Conservation (phyloP, 2,329 filamentous ascomycete species). For the Colletotrichum cordylinicola region DNA sequence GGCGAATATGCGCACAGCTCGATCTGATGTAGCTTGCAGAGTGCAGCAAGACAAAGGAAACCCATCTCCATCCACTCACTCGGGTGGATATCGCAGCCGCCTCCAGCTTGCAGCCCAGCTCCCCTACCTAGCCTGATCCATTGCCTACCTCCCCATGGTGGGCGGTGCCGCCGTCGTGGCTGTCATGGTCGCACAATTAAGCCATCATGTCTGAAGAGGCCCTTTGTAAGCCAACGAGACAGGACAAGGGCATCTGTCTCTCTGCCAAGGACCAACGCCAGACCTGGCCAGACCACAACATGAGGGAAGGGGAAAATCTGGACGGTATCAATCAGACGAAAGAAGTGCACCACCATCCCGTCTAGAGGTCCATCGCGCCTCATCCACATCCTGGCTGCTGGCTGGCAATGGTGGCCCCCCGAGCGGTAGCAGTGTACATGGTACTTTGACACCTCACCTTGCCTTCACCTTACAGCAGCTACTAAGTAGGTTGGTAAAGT, state of each 20-base stretch:
- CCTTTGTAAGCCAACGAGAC: neutral
- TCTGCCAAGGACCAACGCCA: slow-evolving; percentile 7
- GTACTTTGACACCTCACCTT: slow-evolving; percentile 9
- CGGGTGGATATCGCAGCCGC: neutral
- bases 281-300: neutral
- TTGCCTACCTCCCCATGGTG: neutral
- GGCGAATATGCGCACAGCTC: neutral
- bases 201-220: neutral
- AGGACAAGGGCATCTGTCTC: neutral
- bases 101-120: neutral
- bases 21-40: neutral
- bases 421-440: neutral
- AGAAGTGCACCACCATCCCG: slow-evolving; percentile 8
- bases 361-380: neutral
- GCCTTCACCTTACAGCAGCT: slow-evolving; percentile 1
- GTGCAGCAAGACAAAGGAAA: neutral
- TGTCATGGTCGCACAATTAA: neutral
- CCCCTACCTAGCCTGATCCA: neutral
- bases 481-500: neutral
- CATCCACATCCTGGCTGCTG: neutral
- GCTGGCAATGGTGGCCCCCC: neutral
- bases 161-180: neutral
- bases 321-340: slow-evolving; percentile 20
- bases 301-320: neutral
- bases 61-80: neutral